Conservation (phyloP, 805 yeast genomes). For the Nakazawaea ambrosiae region DNA sequence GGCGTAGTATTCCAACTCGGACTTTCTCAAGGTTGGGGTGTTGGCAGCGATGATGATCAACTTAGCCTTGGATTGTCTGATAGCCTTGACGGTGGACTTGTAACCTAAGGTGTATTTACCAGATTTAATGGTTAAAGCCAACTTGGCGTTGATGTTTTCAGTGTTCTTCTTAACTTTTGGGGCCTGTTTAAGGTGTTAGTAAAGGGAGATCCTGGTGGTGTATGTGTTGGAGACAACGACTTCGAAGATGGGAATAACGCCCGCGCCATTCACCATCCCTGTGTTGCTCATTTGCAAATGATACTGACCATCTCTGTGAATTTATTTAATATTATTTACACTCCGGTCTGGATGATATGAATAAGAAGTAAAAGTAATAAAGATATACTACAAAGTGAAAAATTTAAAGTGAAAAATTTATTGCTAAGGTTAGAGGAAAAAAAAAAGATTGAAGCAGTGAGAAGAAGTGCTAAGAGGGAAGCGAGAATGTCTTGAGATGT, state of each 20-base stretch:
- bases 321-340: slow-evolving; percentile 50
- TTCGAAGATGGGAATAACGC: no score
- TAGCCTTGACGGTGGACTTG: slow-evolving; percentile 97
- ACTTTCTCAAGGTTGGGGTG: slow-evolving; percentile 99
- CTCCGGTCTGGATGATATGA: slow-evolving; percentile 80
- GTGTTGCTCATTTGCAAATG: no score
- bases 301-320: slow-evolving; percentile 98
- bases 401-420: neutral
- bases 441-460: neutral
- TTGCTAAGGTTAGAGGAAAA: neutral
- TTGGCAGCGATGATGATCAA: slow-evolving; percentile 96
- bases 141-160: slow-evolving; percentile 96
- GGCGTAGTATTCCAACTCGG: slow-evolving; percentile 99
- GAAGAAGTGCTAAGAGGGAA: neutral
- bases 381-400: neutral
- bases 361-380: no score
- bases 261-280: no score
- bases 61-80: slow-evolving; percentile 99
- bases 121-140: slow-evolving; percentile 96
- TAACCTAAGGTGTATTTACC: slow-evolving; percentile 99
- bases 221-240: no score
- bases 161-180: slow-evolving; percentile 85
- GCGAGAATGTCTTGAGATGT: no score
- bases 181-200: slow-evolving; percentile 62
- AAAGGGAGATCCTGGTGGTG: no score